phyloP scores from a whole-genome alignment of 805 yeast genomes.

The Metschnikowia similis region DNA sequence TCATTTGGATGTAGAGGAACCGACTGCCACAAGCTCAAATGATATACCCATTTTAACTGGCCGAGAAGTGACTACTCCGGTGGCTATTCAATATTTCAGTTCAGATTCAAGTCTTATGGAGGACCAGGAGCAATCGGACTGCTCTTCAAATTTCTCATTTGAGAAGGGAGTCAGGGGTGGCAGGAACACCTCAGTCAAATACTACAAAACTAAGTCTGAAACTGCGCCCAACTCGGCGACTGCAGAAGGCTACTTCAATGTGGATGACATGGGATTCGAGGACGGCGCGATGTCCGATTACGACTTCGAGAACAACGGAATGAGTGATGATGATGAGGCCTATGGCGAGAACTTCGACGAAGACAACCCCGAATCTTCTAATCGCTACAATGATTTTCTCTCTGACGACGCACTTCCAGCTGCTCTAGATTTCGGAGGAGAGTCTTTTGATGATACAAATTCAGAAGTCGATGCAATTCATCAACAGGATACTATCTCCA shows the following conservation, averaged over 20 bases:
- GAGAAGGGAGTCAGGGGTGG: constrained; percentile 43
- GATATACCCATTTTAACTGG: background rate
- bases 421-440: background rate
- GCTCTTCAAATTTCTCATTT: constrained; percentile 48
- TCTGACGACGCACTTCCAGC: constrained; percentile 13
- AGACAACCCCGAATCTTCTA: constrained; percentile 8
- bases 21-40: background rate
- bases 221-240: background rate
- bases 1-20: background rate
- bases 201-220: constrained; percentile 37
- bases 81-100: background rate
- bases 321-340: constrained; percentile 22
- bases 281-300: constrained; percentile 33
- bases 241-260: constrained; percentile 21
- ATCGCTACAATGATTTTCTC: constrained; percentile 20
- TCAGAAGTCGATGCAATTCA: background rate
- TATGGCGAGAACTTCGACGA: constrained; percentile 18
- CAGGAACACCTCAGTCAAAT: constrained; percentile 50
- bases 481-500: background rate
- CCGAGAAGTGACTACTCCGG: background rate
- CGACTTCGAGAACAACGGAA: constrained; percentile 42
- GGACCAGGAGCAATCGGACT: constrained; percentile 13
- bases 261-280: constrained; percentile 30
- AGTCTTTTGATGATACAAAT: background rate
- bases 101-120: background rate